Conservation (phyloP, 257 asterid genomes). For the Primulina huaijiensis region DNA sequence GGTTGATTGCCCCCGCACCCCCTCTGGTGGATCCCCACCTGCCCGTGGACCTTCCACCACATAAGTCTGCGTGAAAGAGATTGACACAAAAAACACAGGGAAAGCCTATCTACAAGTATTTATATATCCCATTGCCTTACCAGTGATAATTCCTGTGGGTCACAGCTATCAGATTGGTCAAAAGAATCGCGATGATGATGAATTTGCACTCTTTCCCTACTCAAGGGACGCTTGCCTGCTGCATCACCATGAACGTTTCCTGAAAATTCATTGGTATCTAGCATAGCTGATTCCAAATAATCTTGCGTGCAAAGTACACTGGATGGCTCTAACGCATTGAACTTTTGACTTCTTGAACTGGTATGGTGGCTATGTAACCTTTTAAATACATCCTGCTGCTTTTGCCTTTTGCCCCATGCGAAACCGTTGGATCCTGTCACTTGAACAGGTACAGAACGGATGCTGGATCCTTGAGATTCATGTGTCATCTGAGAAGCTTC, state of each 20-base stretch:
- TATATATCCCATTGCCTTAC: slow-evolving; percentile 25
- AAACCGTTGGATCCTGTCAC: slow-evolving; percentile 44
- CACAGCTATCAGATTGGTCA: slow-evolving; percentile 43
- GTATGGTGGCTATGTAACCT: slow-evolving; percentile 36
- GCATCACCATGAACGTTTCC: slow-evolving; percentile 22
- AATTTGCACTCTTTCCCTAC: slow-evolving; percentile 26
- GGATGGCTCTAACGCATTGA: slow-evolving; percentile 28
- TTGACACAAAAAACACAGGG: background rate
- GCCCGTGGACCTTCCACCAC: background rate
- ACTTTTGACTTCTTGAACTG: slow-evolving; percentile 37
- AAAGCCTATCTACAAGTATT: background rate
- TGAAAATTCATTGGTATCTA: slow-evolving; percentile 32
- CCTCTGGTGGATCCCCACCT: background rate
- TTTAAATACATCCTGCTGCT: slow-evolving; percentile 40
- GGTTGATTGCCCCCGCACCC: background rate
- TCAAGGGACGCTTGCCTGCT: slow-evolving; percentile 29
- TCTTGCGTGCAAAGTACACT: slow-evolving; percentile 22
- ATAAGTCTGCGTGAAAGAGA: background rate
- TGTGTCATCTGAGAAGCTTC: slow-evolving; percentile 59
- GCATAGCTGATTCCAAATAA: slow-evolving; percentile 33
- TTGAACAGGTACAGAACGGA: slow-evolving; percentile 55
- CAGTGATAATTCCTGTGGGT: slow-evolving; percentile 39
- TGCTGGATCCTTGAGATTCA: slow-evolving; percentile 50
- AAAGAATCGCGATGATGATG: slow-evolving; percentile 43
- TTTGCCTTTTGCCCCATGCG: slow-evolving; percentile 50